phyloP scores from a whole-genome alignment of 352 stramenopile species.

The Globisporangium canariense region DNA sequence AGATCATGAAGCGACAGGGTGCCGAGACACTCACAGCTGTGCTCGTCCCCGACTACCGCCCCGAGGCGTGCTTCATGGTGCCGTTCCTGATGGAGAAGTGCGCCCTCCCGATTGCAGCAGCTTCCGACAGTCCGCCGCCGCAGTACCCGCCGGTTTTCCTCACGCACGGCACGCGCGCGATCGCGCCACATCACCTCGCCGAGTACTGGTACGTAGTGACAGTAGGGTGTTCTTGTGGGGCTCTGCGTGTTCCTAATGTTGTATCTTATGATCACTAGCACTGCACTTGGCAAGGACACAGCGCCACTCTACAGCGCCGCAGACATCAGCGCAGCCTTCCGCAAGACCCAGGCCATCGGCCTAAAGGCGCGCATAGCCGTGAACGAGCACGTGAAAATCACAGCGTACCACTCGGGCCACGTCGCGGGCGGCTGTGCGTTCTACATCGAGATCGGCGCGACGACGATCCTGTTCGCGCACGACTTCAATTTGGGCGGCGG shows the following conservation, averaged over 20 bases:
- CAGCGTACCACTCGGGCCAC: constrained; percentile 78
- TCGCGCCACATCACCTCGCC: constrained; percentile 60
- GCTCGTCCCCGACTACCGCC: constrained; percentile 66
- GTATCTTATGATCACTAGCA: constrained; percentile 24
- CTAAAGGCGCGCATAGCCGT: constrained; percentile 57
- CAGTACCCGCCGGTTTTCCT: constrained; percentile 43
- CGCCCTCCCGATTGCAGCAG: constrained; percentile 15
- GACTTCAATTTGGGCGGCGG: constrained; percentile 79
- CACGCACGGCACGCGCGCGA: constrained; percentile 75
- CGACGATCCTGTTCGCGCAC: constrained; percentile 70
- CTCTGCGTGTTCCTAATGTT: background rate
- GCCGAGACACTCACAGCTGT: constrained; percentile 42
- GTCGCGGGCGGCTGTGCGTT: constrained; percentile 75
- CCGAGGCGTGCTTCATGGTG: constrained; percentile 66
- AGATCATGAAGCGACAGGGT: constrained; percentile 42
- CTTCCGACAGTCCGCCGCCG: constrained; percentile 20
- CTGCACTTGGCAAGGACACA: constrained; percentile 42
- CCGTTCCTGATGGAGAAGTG: constrained; percentile 71
- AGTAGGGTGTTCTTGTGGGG: background rate
- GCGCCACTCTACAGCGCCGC: constrained; percentile 43
- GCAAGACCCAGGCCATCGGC: constrained; percentile 39
- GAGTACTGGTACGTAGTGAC: constrained; percentile 61
- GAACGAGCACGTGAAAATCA: constrained; percentile 71
- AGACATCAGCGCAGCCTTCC: constrained; percentile 59
- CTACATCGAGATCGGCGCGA: constrained; percentile 68